Evolutionary conservation across 495 filamentous ascomycete species (phyloP).

Genomic region (Neurospora sp.): DNA sequence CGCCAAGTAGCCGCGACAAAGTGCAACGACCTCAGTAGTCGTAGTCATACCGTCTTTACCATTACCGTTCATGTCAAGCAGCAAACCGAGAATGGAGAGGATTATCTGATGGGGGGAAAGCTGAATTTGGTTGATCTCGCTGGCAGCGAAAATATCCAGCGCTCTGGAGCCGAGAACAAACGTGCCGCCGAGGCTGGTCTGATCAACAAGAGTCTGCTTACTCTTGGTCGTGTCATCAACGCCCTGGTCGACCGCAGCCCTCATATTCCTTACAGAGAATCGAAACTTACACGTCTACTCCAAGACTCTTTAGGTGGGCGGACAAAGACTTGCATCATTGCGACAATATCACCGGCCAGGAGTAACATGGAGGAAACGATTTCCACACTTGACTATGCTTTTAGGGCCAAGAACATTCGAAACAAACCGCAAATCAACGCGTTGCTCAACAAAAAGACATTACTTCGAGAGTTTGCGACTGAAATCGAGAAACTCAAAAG

Average conservation of each 20-base stretch:
- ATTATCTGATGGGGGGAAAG: slow-evolving; percentile 88
- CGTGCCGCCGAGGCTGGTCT: slow-evolving; percentile 88
- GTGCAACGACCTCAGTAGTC: slow-evolving; percentile 92
- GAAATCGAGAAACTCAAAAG: slow-evolving; percentile 92
- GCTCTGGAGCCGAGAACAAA: slow-evolving; percentile 96
- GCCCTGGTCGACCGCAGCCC: slow-evolving; percentile 82
- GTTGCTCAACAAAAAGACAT: slow-evolving; percentile 79
- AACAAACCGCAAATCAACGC: slow-evolving; percentile 96
- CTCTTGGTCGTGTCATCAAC: slow-evolving; percentile 93
- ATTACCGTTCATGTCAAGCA: slow-evolving; percentile 82
- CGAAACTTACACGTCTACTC: slow-evolving; percentile 85
- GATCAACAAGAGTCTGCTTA: slow-evolving; percentile 96
- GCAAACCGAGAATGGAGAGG: slow-evolving; percentile 66
- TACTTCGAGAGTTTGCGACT: slow-evolving; percentile 79
- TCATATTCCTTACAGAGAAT: slow-evolving; percentile 95
- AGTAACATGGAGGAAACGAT: slow-evolving; percentile 96
- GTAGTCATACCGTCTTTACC: slow-evolving; percentile 94
- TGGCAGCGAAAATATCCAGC: slow-evolving; percentile 93
- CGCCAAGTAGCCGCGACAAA: slow-evolving; percentile 96
- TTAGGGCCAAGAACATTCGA: slow-evolving; percentile 93
- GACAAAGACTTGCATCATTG: slow-evolving; percentile 98
- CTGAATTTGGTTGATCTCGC: slow-evolving; percentile 94
- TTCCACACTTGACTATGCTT: slow-evolving; percentile 93
- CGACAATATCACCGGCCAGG: slow-evolving; percentile 87
- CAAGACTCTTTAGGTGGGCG: slow-evolving; percentile 93